A percentile compares a stretch with the other conserved stretches of the same genome.
Evolutionary conservation across 495 filamentous ascomycete genomes (phyloP).

Genomic region (Xylaria grammica): DNA sequence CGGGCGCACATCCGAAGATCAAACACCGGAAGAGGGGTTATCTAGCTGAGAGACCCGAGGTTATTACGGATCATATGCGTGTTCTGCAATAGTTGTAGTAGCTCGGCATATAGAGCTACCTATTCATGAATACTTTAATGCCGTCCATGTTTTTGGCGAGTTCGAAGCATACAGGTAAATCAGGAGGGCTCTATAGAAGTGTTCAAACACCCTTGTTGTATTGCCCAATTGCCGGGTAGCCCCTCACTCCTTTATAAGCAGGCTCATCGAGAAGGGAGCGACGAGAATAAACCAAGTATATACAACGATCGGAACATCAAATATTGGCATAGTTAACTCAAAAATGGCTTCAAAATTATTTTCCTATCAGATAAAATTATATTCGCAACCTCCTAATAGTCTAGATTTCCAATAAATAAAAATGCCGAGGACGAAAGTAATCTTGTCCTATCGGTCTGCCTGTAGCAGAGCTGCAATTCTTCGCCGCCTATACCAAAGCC

Average conservation of each 20-base stretch:
- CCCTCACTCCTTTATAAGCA: neutral
- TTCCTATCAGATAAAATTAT: neutral
- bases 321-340: neutral
- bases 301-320: too few relatives aligned
- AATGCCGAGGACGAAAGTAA: neutral
- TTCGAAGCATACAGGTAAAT: neutral
- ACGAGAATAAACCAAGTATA: neutral
- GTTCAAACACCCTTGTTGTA: neutral
- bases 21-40: neutral
- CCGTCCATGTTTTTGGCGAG: neutral
- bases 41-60: neutral
- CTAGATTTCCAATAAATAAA: neutral
- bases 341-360: neutral
- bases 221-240: neutral
- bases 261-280: neutral
- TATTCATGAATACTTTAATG: neutral
- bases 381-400: neutral
- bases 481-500: too few relatives aligned
- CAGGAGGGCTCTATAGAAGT: neutral
- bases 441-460: neutral
- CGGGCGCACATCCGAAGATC: slow-evolving; percentile 9
- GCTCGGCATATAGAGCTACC: neutral
- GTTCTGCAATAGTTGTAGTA: neutral
- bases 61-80: neutral
- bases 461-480: neutral